Base-by-base conservation (phyloP, 1,284 basidiomycete genomes). In the Blastosporella zonata region DNA sequence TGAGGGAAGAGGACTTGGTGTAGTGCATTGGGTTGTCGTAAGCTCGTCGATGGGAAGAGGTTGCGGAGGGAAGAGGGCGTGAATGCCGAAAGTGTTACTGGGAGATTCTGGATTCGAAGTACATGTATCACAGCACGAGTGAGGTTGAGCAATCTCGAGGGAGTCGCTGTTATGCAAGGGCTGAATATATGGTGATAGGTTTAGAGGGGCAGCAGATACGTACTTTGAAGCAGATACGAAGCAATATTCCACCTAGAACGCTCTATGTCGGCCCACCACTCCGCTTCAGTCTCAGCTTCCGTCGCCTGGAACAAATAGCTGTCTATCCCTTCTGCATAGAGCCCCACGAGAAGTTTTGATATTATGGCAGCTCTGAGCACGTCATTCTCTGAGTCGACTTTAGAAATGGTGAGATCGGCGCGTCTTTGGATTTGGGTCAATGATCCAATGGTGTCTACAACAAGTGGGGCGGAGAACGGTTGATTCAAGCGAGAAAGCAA, bases 261-360 rank as follows among this genome's bases (percentile, higher is more conserved):
- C 52, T 79, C 81, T 38, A 85, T 61, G 43, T 84, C 79, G 15
- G 73, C 70, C 87, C 88, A 90, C 86, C 86, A 90, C 48, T 88
- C 81, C 8, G 82, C 78, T 56, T 89, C 87, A 4, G 72, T 66
- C 58, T 90, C 87, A 6, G 79, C 77, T 35, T 79, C 64, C 9
- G 75, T 73, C 3, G 87, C 84, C 58, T 89, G 79, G 9, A 69
- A 58, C 49, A 90, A 62, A 55, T 78, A 79, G 13, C 69, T 58
- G 49, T 85, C 74, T 56, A 90, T 63, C 1, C 77, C 72, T 37
- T 80, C 71, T 1, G 77, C 71, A 60, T 90, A 90, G 9, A 87
- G 50, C 12, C 73, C 74, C 10, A 82, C 71, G 1, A 79, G 65
- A 10, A 84, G 56, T 59, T 73, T 78, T 38, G 69, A 66, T 7